Conservation (phyloP, 2,329 filamentous ascomycete species). For the Colletotrichum sp. region DNA sequence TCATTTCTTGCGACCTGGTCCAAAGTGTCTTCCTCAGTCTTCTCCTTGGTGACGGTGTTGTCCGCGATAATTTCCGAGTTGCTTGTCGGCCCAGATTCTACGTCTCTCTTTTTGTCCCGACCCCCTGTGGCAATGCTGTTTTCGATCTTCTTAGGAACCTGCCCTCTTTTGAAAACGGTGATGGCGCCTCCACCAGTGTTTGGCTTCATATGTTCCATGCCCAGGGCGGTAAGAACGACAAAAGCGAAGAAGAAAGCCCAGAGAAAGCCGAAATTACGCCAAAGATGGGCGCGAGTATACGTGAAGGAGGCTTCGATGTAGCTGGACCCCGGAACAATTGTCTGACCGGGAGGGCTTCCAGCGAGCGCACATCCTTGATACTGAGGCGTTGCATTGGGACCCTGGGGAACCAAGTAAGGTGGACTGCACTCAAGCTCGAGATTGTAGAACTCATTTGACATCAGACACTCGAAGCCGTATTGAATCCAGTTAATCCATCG, state of each 20-base stretch:
- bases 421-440: slow-evolving; percentile 58
- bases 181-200: slow-evolving; percentile 65
- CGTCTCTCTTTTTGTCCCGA: slow-evolving; percentile 51
- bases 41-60: slow-evolving; percentile 17
- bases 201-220: slow-evolving; percentile 53
- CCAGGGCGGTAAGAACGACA: slow-evolving; percentile 42
- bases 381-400: slow-evolving; percentile 47
- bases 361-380: slow-evolving; percentile 66
- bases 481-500: slow-evolving; percentile 56
- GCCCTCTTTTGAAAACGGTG: slow-evolving; percentile 67
- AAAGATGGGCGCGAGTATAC: slow-evolving; percentile 63
- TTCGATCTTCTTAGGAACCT: slow-evolving; percentile 64
- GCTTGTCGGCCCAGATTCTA: slow-evolving; percentile 43
- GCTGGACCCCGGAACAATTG: slow-evolving; percentile 56
- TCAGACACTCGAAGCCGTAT: slow-evolving; percentile 71
- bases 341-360: slow-evolving; percentile 58
- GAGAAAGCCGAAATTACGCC: slow-evolving; percentile 63
- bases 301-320: slow-evolving; percentile 60
- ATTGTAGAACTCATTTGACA: slow-evolving; percentile 68
- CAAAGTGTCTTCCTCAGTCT: slow-evolving; percentile 34
- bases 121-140: slow-evolving; percentile 60
- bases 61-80: slow-evolving; percentile 67
- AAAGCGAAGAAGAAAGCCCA: slow-evolving; percentile 55
- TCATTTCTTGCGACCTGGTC: slow-evolving; percentile 66
- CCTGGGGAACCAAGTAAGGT: slow-evolving; percentile 59